Evolutionary conservation across 805 yeast genomes (phyloP), one percentile per base, ranked within the genome.

Genomic region (Barnettozyma botsteinii): DNA sequence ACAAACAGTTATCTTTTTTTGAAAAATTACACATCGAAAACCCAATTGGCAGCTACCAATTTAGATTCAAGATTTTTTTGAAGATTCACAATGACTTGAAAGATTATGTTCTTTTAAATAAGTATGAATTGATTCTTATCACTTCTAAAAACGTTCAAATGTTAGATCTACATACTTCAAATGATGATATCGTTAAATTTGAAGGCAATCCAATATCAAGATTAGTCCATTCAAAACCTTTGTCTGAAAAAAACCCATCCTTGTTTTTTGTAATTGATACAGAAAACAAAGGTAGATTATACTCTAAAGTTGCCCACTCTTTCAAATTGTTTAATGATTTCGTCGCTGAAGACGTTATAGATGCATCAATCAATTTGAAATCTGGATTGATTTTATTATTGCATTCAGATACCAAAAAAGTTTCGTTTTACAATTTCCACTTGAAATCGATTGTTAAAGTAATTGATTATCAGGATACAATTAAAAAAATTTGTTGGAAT

Each of bases 1-100:
- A 50, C 2, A 41, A 37, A 14, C 38, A 38, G 23, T 33, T 19
- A 29, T 42, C 29, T 2, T 51, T 52, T 34, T 55, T 53, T 27
- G 46, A 45, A 9, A 24, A 39, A 17, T 17, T 38, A 5, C 40
- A 45, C 10, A n/a, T 55, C 8, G 60, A 57, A 18, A 38, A 39
- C 15, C 57, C 59, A 1, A 45, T 55, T 11, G 17, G 27, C 9
- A 49, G 47, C 13, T 40, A 33, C 31, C 55, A 57, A 23, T 43
- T 60, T 7, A 38, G 56, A 29, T 58, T 59, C 25, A 50, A 47
- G 26, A 37, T 60, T 14, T 48, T 58, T 21, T 35, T 60, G 11
- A 58, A 55, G 31, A 44, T 60, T n/a, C 42, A 51, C 3, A 48
- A 47, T 35, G 52, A 49, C 0, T 41, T 60, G 5, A 21, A 42